Evolutionary conservation across 78 protist genomes (phyloP).

Genomic region (Chrysochromulina tobinii): DNA sequence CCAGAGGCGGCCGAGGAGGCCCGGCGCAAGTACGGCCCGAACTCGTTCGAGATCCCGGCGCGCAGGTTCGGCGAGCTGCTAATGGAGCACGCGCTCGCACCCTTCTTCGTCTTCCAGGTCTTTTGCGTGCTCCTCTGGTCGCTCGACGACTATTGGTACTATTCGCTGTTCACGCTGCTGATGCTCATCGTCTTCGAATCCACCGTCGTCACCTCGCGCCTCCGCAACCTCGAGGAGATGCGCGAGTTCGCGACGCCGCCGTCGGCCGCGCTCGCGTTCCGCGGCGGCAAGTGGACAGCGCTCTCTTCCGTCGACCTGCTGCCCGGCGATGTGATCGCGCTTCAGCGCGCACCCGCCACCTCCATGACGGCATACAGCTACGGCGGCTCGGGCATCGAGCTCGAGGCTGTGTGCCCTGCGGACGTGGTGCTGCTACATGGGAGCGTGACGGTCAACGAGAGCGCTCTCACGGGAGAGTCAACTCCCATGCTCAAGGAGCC

Average conservation of each 20-base stretch:
- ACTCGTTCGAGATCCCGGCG: slow-evolving; percentile 78
- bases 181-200: slow-evolving; percentile 92
- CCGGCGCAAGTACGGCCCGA: background rate
- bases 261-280: background rate
- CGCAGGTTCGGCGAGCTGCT: slow-evolving; percentile 87
- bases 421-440: slow-evolving; percentile 7
- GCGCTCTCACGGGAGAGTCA: slow-evolving; percentile 97
- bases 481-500: slow-evolving; percentile 77
- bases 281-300: slow-evolving; percentile 42
- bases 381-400: background rate
- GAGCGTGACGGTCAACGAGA: slow-evolving; percentile 89
- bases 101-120: slow-evolving; percentile 97
- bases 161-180: slow-evolving; percentile 90
- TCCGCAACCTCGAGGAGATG: slow-evolving; percentile 43
- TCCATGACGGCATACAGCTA: background rate
- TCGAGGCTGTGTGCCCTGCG: background rate
- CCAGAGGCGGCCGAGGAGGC: background rate
- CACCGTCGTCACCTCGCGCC: slow-evolving; percentile 81
- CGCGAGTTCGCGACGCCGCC: slow-evolving; percentile 36
- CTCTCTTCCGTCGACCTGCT: slow-evolving; percentile 39
- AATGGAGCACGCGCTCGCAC: slow-evolving; percentile 93
- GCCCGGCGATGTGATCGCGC: slow-evolving; percentile 75
- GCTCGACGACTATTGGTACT: slow-evolving; percentile 92
- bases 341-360: slow-evolving; percentile 4
- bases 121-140: slow-evolving; percentile 94